Percentiles rank a stretch among this genome's conserved stretches.
Evolutionary conservation across 768 basidiomycete species (phyloP).

Genomic region (Steccherinum ochraceum): DNA sequence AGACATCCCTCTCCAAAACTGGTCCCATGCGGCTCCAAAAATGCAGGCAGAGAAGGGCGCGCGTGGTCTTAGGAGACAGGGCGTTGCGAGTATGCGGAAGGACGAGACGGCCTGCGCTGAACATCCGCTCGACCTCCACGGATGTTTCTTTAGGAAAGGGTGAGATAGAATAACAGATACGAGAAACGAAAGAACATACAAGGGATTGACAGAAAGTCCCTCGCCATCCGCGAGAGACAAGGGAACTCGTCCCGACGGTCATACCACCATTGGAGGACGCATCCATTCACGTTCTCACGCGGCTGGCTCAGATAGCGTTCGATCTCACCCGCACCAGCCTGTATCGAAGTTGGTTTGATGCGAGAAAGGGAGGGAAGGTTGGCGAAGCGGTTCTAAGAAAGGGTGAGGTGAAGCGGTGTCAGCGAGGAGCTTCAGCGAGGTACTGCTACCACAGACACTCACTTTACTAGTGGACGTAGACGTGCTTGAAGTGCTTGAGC

Average conservation of each 20-base stretch:
- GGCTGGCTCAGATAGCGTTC: not conserved
- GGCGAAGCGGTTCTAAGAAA: too few relatives aligned
- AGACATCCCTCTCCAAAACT: too few relatives aligned
- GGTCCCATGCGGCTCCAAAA: constrained; percentile 29
- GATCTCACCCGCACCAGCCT: too few relatives aligned
- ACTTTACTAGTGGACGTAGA: not conserved
- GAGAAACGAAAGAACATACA: not conserved
- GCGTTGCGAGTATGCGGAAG: constrained; percentile 6
- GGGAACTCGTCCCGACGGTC: not conserved
- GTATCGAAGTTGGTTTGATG: not conserved
- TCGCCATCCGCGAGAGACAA: constrained; percentile 24
- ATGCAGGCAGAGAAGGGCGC: constrained; percentile 27
- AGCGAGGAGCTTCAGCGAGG: too few relatives aligned
- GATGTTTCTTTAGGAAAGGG: constrained; percentile 11
- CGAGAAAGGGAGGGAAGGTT: too few relatives aligned
- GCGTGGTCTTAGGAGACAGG: constrained; percentile 11
- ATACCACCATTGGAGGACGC: not conserved
- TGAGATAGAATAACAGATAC: not conserved
- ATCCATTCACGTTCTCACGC: not conserved
- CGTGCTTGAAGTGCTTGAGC: not conserved
- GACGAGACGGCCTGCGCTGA: constrained; percentile 11
- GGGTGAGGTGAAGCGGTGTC: too few relatives aligned
- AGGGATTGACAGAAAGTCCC: constrained; percentile 19
- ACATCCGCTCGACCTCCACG: constrained; percentile 6
- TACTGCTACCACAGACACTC: not conserved